These are phyloP conservation scores for Yarrowia sp. DNA, from an alignment of 805 yeast species.

Conservation along the genomic window DNA sequence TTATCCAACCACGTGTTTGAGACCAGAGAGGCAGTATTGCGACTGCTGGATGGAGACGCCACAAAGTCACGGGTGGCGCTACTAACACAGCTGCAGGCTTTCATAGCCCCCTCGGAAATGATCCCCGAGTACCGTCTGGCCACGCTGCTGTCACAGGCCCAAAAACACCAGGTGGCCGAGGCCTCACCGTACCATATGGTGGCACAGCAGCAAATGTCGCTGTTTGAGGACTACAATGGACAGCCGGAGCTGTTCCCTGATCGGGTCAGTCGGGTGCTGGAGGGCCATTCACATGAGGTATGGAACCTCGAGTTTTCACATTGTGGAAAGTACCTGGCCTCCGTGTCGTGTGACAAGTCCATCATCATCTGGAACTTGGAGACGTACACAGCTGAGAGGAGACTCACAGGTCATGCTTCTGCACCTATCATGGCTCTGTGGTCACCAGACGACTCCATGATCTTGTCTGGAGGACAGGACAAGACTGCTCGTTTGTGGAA, in stretches of 20 bases:
- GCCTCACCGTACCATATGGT: constrained; percentile 34
- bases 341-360: constrained; percentile 67
- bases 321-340: constrained; percentile 70
- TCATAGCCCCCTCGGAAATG: constrained; percentile 52
- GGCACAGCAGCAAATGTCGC: constrained; percentile 27
- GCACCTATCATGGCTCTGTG: constrained; percentile 48
- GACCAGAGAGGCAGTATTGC: constrained; percentile 35
- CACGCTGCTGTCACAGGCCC: constrained; percentile 52
- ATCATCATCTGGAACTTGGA: constrained; percentile 65
- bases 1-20: constrained; percentile 38
- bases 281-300: constrained; percentile 66
- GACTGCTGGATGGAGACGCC: constrained; percentile 34
- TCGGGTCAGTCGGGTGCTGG: constrained; percentile 46
- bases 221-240: constrained; percentile 38
- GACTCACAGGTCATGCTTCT: constrained; percentile 38
- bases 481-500: constrained; percentile 70
- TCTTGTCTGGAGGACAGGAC: constrained; percentile 74
- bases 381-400: constrained; percentile 37
- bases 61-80: constrained; percentile 45
- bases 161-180: constrained; percentile 45
- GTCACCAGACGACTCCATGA: constrained; percentile 65
- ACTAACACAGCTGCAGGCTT: constrained; percentile 45
- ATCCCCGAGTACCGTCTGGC: constrained; percentile 54
- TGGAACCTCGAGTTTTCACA: constrained; percentile 83
- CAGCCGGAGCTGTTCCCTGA: constrained; percentile 36